Conservation (phyloP, 208 protist species). For the Crithidia fasciculata region DNA sequence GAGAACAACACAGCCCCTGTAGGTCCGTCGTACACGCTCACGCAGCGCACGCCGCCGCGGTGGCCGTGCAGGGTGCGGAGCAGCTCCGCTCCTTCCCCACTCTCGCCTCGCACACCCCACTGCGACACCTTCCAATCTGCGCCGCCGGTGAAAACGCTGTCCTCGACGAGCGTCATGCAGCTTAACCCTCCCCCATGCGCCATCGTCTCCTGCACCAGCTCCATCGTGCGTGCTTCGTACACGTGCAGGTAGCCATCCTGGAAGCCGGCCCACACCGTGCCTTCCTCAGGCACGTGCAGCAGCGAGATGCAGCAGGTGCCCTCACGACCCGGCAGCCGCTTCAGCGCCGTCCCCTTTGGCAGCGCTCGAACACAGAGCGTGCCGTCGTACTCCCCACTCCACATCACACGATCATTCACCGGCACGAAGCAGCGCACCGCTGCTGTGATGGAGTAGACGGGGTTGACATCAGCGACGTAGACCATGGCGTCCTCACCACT, state of each 20-base stretch:
- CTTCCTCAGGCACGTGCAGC: constrained; percentile 46
- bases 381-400: constrained; percentile 79
- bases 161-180: constrained; percentile 53
- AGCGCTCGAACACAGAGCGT: constrained; percentile 66
- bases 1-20: constrained; percentile 82
- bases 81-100: constrained; percentile 7
- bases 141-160: constrained; percentile 75
- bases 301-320: constrained; percentile 68
- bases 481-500: constrained; percentile 11
- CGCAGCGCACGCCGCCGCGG: constrained; percentile 61
- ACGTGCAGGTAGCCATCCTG: constrained; percentile 83
- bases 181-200: constrained; percentile 32
- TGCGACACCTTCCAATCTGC: constrained; percentile 81
- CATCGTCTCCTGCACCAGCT: constrained; percentile 49
- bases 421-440: constrained; percentile 50
- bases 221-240: constrained; percentile 52
- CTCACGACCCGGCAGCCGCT: constrained; percentile 48
- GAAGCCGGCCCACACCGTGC: constrained; percentile 76
- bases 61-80: constrained; percentile 72
- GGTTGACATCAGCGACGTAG: constrained; percentile 71
- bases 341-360: constrained; percentile 65
- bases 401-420: constrained; percentile 73
- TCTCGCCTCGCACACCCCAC: constrained; percentile 44
- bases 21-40: constrained; percentile 54
- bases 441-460: constrained; percentile 57